Base-by-base conservation (phyloP, 805 yeast genomes). In the Barnettozyma pratensis region DNA sequence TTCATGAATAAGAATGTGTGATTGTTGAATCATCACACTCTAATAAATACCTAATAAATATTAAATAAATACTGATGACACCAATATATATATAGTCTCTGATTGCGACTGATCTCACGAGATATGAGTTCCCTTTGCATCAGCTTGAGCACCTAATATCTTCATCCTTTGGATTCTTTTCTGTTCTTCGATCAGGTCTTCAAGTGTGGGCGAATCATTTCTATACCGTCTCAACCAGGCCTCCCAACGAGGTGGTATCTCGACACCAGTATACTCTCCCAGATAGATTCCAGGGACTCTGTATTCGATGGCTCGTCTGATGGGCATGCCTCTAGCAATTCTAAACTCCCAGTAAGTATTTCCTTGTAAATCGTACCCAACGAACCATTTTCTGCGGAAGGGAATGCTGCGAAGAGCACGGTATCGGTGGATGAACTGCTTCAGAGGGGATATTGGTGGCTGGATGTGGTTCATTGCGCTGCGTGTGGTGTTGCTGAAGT, bases 261-360 rank as follows among this genome's bases (percentile, higher is more conserved):
- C 80, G 54, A 83, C 83, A 52, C 83, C 85, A 6, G 76, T 78
- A 41, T 77, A 72, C n/a, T 45, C 52, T 9, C 54, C 49, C 14
- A 53, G 27, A 59, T 75, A 77, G 5, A 71, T 61, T 47, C 72
- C 71, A 40, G 72, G 70, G 37, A 68, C 64, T 38, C 66, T 62
- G 10, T 88, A 87, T 48, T 83, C 81, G 47, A 83, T 74, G 46
- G 84, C 79, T 41, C 96, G 65, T 43, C 96, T 71, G 49, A 82
- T 64, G 28, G 65, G 68, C 55, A 79, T 71, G 45, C 62, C 60
- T 56, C 75, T 73, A 51, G 79, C 81, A 28, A 77, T 69, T 45
- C 74, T 72, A 64, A 84, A 81, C 62, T 87, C 96, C 96, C 96
- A 87, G 67, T 83, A 87, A 2, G 92, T 81, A 63, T 87, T 87